Percentiles rank a stretch among this genome's conserved stretches.
These are phyloP conservation scores for Larix kaempferi DNA, from an alignment of 75 land plant genomes.

Conservation along the genomic window DNA sequence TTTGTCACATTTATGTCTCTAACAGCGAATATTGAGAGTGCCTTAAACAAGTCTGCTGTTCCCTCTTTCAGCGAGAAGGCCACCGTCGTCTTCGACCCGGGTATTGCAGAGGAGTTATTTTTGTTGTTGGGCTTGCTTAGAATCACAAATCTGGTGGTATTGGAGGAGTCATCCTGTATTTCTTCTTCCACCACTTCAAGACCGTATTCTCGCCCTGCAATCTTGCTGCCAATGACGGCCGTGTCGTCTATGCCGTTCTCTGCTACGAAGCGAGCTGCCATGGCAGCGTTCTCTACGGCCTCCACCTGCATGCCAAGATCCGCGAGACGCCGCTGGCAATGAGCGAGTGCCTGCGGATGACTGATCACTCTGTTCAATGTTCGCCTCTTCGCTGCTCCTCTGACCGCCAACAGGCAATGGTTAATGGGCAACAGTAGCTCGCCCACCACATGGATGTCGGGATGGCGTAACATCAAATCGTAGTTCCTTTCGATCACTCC, in stretches of 20 bases:
- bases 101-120: no score
- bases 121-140: not conserved
- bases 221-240: slow-evolving; percentile 30
- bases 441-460: slow-evolving; percentile 14
- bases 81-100: slow-evolving; percentile 25
- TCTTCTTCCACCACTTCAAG: slow-evolving; percentile 16
- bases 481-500: slow-evolving; percentile 29
- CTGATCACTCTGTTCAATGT: slow-evolving; percentile 17
- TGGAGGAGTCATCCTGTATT: slow-evolving; percentile 25
- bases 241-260: slow-evolving; percentile 24
- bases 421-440: slow-evolving; percentile 28
- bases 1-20: slow-evolving; percentile 9
- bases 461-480: slow-evolving; percentile 32
- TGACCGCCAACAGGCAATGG: slow-evolving; percentile 30
- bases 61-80: slow-evolving; percentile 30
- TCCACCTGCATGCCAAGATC: slow-evolving; percentile 3
- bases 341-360: slow-evolving; percentile 40
- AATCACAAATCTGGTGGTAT: slow-evolving; percentile 26
- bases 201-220: slow-evolving; percentile 27
- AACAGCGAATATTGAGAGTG: slow-evolving; percentile 18
- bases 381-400: not conserved
- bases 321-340: slow-evolving; percentile 11
- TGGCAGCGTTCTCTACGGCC: slow-evolving; percentile 12
- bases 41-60: slow-evolving; percentile 24
- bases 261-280: slow-evolving; percentile 14